These are phyloP conservation scores for Phialocephala sp. DNA, from an alignment of 2,329 filamentous ascomycete species.

Conservation along the genomic window DNA sequence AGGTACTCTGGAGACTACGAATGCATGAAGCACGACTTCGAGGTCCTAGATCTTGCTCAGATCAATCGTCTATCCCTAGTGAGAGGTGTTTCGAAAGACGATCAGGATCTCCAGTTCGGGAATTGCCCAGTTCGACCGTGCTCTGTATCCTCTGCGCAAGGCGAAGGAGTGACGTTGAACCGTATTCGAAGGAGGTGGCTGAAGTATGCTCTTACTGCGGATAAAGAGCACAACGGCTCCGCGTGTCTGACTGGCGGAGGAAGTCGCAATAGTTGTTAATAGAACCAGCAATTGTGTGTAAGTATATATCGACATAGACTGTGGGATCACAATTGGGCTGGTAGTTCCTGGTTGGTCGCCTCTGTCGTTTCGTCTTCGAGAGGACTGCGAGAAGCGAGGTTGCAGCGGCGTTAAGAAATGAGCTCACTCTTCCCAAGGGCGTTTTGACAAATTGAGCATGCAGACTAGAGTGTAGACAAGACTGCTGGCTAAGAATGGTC, in stretches of 20 bases:
- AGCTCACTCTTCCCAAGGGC: not conserved
- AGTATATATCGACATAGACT: not conserved
- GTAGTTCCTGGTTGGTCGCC: not conserved
- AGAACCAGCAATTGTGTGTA: not conserved
- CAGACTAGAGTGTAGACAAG: not conserved
- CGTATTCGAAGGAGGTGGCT: not conserved
- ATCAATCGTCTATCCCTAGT: conserved; percentile 15
- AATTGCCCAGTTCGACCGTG: conserved; percentile 4
- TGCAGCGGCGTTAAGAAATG: conserved; percentile 1
- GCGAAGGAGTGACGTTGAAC: not conserved
- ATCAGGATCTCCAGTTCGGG: conserved; percentile 25
- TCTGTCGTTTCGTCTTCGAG: not conserved
- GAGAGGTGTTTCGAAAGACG: conserved; percentile 30
- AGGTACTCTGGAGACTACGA: conserved; percentile 26
- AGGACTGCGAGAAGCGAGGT: not conserved
- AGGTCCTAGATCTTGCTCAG: conserved; percentile 2
- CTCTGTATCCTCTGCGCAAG: not conserved
- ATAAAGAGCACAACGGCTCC: not conserved
- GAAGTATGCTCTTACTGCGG: not conserved
- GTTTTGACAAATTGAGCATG: not conserved
- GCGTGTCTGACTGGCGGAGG: not conserved
- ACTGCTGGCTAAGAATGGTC: not conserved
- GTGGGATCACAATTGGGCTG: not conserved
- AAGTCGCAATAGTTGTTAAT: not conserved
- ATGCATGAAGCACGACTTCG: conserved; percentile 31